A percentile compares a stretch with the other conserved stretches of the same genome.
phyloP scores from a whole-genome alignment of 495 filamentous ascomycete species.

The Podospora sp. region DNA sequence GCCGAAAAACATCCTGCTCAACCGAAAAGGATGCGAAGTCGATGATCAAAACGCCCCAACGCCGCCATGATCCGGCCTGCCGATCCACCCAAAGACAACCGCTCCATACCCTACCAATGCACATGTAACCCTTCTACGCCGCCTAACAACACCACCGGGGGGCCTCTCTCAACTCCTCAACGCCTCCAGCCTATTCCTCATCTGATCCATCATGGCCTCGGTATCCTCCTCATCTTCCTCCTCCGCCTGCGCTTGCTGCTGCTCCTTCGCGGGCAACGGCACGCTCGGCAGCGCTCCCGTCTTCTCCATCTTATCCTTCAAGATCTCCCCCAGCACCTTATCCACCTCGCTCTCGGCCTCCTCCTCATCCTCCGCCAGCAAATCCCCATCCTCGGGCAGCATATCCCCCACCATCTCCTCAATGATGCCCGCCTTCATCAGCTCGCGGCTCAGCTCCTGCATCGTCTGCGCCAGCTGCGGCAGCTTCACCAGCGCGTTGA shows the following conservation, averaged over 20 bases:
- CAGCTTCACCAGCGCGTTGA: constrained; percentile 81
- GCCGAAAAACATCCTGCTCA: background rate
- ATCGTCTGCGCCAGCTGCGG: constrained; percentile 90
- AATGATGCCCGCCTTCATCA: constrained; percentile 93
- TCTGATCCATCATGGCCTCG: constrained; percentile 86
- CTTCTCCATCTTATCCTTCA: constrained; percentile 78
- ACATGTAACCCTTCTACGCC: background rate
- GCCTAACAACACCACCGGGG: too few species aligned
- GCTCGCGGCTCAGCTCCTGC: constrained; percentile 81
- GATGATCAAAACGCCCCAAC: constrained; percentile 12
- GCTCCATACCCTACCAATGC: background rate
- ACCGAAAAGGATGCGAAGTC: background rate
- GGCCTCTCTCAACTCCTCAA: constrained; percentile 79
- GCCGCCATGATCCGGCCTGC: constrained; percentile 4
- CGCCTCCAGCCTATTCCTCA: constrained; percentile 88
- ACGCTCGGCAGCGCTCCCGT: constrained; percentile 59
- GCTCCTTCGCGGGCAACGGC: constrained; percentile 53
- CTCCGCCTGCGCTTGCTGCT: constrained; percentile 61
- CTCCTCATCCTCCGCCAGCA: constrained; percentile 76
- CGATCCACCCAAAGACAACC: constrained; percentile 12
- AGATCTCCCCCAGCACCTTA: constrained; percentile 85
- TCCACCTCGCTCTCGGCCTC: constrained; percentile 91
- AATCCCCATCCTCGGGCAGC: constrained; percentile 66
- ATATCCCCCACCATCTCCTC: constrained; percentile 94
- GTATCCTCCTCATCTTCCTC: constrained; percentile 82